Evolutionary conservation across 257 asterid species (phyloP), one percentile per base, ranked within the genome.

Genomic region (Eucommia ulmoides): DNA sequence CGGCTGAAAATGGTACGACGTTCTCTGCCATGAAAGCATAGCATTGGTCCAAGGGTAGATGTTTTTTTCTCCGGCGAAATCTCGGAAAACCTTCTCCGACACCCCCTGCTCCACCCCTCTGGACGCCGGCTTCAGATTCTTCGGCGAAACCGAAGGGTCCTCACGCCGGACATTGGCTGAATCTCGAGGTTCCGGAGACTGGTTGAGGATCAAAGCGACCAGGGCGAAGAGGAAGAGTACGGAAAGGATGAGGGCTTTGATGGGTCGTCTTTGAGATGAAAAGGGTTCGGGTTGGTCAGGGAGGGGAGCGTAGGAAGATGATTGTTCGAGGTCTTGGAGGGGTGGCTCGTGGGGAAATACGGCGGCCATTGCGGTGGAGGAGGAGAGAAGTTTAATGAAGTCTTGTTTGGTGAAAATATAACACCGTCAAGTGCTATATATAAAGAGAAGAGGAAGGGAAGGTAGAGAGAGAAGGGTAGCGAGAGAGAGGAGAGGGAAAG

Each of bases 11-110:
- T 87, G 96, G 64, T 55, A 86, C 19, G 71, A 65, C 20, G 94
- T 80, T 61, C 81, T 74, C 68, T 87, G 94, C 96, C 94, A 87
- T 5, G 78, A 45, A 58, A 87, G 75, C 88, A 87, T 80, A 23
- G 52, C 71, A 55, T 83, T 81, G 14, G 84, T 70, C 96, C 96
- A 86, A 11, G 64, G 51, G 57, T 60, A 83, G 48, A 65, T 38
- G 33, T 41, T 42, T 15, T 70, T 54, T 0, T 68, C 63, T 41
- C 64, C 71, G 44, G 69, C 57, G 49, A 55, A 66, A 2, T 48
- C 58, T 57, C 73, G 74, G 73, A 68, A 80, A 49, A 70, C 72
- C 68, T 83, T 87, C 55, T 87, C 94, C 56, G 96, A 87, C 46
- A 83, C 94, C 7, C 96, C 96, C 44, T 78, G 80, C 18, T 69